Conservation (phyloP, 2,329 filamentous ascomycete species). For the Apiospora marii region DNA sequence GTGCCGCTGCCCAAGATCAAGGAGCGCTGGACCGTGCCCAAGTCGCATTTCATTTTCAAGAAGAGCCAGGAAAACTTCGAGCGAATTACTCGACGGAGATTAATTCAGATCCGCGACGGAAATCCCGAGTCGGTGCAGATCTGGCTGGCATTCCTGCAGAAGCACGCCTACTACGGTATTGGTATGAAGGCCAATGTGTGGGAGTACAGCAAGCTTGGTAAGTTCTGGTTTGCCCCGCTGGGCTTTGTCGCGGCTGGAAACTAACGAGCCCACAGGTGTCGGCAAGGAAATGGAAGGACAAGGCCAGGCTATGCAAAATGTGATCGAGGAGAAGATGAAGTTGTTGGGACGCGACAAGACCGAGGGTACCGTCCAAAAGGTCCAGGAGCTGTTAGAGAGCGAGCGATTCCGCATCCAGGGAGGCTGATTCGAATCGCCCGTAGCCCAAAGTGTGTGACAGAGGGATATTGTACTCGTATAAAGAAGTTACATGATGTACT, state of each 20-base stretch:
- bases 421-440: not conserved
- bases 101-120: constrained; percentile 94
- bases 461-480: constrained; percentile 14
- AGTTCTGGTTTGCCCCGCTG: constrained; percentile 31
- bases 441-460: constrained; percentile 39
- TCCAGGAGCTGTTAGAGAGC: constrained; percentile 63
- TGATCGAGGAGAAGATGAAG: constrained; percentile 59
- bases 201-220: constrained; percentile 81
- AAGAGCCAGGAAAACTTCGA: constrained; percentile 99
- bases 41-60: constrained; percentile 91
- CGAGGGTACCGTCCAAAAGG: constrained; percentile 59
- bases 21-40: constrained; percentile 94
- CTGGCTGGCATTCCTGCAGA: constrained; percentile 91
- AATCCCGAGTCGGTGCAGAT: constrained; percentile 87
- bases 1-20: constrained; percentile 85
- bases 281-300: constrained; percentile 57
- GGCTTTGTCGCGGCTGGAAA: not conserved
- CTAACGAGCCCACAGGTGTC: constrained; percentile 48
- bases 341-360: constrained; percentile 61
- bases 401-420: constrained; percentile 51
- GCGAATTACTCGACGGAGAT: constrained; percentile 81
- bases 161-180: constrained; percentile 93
- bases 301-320: constrained; percentile 45
- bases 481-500: constrained; percentile 19
- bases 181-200: constrained; percentile 99